These are phyloP conservation scores for Talaromyces pinophilus DNA, from an alignment of 2,329 filamentous ascomycete genomes.

Conservation along the genomic window DNA sequence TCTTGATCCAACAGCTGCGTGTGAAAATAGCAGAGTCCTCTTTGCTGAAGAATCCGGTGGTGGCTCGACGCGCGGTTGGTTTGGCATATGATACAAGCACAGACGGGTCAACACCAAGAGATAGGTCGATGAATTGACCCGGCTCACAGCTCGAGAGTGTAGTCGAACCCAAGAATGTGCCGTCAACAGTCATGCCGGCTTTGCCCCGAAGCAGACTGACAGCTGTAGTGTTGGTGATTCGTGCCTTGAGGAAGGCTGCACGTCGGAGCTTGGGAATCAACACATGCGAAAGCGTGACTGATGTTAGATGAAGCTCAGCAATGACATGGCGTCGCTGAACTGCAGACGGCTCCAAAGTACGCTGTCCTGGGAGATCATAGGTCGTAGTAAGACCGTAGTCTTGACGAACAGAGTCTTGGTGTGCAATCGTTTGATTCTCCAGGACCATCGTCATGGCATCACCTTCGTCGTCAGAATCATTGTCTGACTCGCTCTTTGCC, in stretches of 20 bases:
- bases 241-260: constrained; percentile 45
- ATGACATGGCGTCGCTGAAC: constrained; percentile 42
- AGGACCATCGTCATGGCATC: constrained; percentile 8
- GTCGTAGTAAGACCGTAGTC: constrained; percentile 46
- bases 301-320: constrained; percentile 38
- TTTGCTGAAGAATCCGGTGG: constrained; percentile 35
- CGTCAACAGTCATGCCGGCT: constrained; percentile 23
- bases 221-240: constrained; percentile 38
- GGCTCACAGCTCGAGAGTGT: constrained; percentile 32
- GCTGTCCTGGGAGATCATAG: constrained; percentile 43
- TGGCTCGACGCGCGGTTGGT: constrained; percentile 31
- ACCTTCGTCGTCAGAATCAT: constrained; percentile 11
- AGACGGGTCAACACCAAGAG: constrained; percentile 36
- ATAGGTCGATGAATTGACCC: constrained; percentile 34
- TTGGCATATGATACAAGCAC: constrained; percentile 36
- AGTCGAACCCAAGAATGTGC: constrained; percentile 33
- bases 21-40: constrained; percentile 36
- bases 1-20: constrained; percentile 35
- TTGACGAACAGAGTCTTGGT: constrained; percentile 42
- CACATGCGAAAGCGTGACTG: constrained; percentile 40
- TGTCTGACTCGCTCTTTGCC: neutral
- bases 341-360: constrained; percentile 40
- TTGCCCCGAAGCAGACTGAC: constrained; percentile 19
- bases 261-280: constrained; percentile 43
- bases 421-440: constrained; percentile 18